Conservation (phyloP, 768 basidiomycete species). For the Mrakia blollopis region DNA sequence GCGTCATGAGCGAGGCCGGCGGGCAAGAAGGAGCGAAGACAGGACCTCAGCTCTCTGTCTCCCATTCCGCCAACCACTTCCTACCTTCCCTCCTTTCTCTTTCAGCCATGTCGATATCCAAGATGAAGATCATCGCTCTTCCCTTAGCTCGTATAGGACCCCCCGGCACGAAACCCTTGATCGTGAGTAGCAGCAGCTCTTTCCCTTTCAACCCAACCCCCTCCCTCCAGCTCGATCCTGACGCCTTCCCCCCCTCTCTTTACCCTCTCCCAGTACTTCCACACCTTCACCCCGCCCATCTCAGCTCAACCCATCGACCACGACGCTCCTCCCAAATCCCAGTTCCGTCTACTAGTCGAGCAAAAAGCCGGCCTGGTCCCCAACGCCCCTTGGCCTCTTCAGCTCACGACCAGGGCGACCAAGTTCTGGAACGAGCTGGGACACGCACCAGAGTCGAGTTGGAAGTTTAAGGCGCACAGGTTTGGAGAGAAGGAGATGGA, state of each 20-base stretch:
- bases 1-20: no score
- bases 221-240: background rate
- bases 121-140: background rate
- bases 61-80: no score
- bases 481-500: conserved; percentile 17
- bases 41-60: no score
- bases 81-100: background rate
- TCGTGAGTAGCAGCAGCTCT: background rate
- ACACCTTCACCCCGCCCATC: background rate
- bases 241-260: background rate
- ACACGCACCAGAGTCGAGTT: background rate
- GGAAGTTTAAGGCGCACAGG: conserved; percentile 6
- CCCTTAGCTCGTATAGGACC: background rate
- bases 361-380: background rate
- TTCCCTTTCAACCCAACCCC: background rate
- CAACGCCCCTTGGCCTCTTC: conserved; percentile 18
- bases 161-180: background rate
- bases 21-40: no score
- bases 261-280: background rate
- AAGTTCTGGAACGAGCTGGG: conserved; percentile 20
- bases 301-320: background rate
- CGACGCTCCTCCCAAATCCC: background rate
- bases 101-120: background rate
- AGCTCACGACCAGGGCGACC: conserved; percentile 20
- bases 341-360: background rate